Conservation (phyloP, 1,284 basidiomycete species). For the Coniferiporia weirii region DNA sequence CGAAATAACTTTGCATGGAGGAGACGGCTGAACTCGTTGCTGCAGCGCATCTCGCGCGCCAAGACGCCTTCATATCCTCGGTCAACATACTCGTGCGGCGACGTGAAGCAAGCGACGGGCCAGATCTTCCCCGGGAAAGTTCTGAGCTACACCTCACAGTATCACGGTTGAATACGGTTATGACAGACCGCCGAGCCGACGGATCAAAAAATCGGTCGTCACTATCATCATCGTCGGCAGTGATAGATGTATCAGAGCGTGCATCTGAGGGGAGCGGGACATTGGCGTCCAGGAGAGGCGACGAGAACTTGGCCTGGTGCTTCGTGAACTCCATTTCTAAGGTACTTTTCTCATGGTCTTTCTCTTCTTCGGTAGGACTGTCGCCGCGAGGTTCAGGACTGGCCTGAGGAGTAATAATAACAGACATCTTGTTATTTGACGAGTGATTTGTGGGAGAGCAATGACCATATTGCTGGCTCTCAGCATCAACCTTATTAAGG, state of each 20-base stretch:
- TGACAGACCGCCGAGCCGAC: too few relatives aligned
- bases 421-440: too few relatives aligned
- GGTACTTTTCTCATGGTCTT: neutral
- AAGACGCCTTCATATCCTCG: neutral
- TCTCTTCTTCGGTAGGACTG: too few relatives aligned
- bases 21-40: neutral
- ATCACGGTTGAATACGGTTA: too few relatives aligned
- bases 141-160: neutral
- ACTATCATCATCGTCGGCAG: neutral
- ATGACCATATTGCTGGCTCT: too few relatives aligned
- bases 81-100: neutral
- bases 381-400: too few relatives aligned
- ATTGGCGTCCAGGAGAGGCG: neutral
- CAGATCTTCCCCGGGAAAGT: neutral
- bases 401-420: too few relatives aligned
- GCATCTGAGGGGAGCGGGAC: conserved; percentile 2
- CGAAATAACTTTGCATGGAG: neutral
- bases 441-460: too few relatives aligned
- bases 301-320: neutral
- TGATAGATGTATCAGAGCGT: conserved; percentile 1
- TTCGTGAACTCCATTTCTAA: neutral
- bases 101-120: neutral
- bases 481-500: too few relatives aligned
- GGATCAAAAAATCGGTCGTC: neutral
- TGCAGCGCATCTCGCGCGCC: neutral